Evolutionary conservation across 2,329 filamentous ascomycete species (phyloP), one percentile per base, ranked within the genome.

Genomic region (Aureobasidium leucospermi): DNA sequence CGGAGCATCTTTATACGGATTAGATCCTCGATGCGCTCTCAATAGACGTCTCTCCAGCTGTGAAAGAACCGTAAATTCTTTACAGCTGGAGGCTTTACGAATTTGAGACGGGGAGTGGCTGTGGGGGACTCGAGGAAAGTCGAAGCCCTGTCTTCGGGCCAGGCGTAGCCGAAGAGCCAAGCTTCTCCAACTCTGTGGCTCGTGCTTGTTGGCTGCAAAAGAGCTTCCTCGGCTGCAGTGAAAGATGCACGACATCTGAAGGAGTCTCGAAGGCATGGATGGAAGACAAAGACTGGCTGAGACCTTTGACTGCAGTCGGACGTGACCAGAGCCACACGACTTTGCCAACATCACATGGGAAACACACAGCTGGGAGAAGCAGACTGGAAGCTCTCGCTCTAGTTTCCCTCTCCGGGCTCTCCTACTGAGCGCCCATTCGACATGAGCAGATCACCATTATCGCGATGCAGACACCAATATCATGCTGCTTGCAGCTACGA

Each of bases 281-380:
- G 51, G 16, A 41, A n/a, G 16, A 41, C 51, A 55, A 6, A 43
- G 28, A 55, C 28, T 55, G 51, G 51, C 51, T 34, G 51, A 55
- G 51, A 43, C 38, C 15, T 10, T 28, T 23, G 9, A 16, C 23
- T 39, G 34, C n/a, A 23, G 4, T 42, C 51, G 29, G 51, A 5
- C n/a, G 28, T 13, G 16, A 5, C n/a, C 51, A 55, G 42, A 6
- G 39, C 39, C 39, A 32, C 36, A 52, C 48, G 15, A 23, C 11
- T 1, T 31, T 10, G 6, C 8, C 36, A 16, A 11, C 2, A 31
- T 41, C 48, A 52, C 36, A 52, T 41, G 48, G 9, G 38, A 13
- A 16, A 29, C 7, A 9, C n/a, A 29, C 23, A 23, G 23, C 23
- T 23, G 23, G 23, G 23, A 23, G 23, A 23, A 28, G n/a, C 48